Percentiles rank a stretch among this genome's conserved stretches.
Conservation (phyloP, 805 yeast species). For the Cyberlindnera saturnus region DNA sequence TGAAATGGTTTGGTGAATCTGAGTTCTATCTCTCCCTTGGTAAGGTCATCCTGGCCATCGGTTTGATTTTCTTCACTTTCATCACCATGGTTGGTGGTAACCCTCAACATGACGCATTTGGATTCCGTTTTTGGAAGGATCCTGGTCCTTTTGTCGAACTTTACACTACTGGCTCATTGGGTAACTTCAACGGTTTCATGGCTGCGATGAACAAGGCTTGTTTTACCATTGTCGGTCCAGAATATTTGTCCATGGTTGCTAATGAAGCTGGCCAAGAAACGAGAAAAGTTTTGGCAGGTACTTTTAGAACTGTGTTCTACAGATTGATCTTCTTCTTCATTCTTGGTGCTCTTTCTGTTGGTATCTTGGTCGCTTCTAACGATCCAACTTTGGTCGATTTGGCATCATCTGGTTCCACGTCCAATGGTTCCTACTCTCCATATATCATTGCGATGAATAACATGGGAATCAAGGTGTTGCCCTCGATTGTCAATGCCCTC, state of each 20-base stretch:
- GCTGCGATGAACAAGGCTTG: slow-evolving; percentile 61
- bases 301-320: slow-evolving; percentile 64
- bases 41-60: slow-evolving; percentile 58
- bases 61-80: slow-evolving; percentile 66
- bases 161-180: slow-evolving; percentile 47
- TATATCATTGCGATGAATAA: slow-evolving; percentile 51
- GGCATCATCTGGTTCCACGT: slow-evolving; percentile 55
- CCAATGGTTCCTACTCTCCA: slow-evolving; percentile 48
- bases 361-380: slow-evolving; percentile 56
- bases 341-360: slow-evolving; percentile 59
- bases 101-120: slow-evolving; percentile 57
- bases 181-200: slow-evolving; percentile 70
- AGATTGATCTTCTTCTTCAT: slow-evolving; percentile 57
- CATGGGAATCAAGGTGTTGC: slow-evolving; percentile 44
- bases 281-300: slow-evolving; percentile 61
- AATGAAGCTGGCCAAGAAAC: slow-evolving; percentile 72
- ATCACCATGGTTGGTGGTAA: slow-evolving; percentile 82
- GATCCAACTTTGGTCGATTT: slow-evolving; percentile 46
- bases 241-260: slow-evolving; percentile 74
- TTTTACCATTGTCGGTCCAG: slow-evolving; percentile 80
- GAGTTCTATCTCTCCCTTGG: slow-evolving; percentile 58
- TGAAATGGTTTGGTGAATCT: slow-evolving; percentile 47
- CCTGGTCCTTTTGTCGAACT: slow-evolving; percentile 50
- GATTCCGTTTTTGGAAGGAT: slow-evolving; percentile 47
- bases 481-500: slow-evolving; percentile 44